Percentiles rank a stretch among this genome's conserved stretches.
Conservation (phyloP, 495 filamentous ascomycete species). For the Venustampulla echinocandica region DNA sequence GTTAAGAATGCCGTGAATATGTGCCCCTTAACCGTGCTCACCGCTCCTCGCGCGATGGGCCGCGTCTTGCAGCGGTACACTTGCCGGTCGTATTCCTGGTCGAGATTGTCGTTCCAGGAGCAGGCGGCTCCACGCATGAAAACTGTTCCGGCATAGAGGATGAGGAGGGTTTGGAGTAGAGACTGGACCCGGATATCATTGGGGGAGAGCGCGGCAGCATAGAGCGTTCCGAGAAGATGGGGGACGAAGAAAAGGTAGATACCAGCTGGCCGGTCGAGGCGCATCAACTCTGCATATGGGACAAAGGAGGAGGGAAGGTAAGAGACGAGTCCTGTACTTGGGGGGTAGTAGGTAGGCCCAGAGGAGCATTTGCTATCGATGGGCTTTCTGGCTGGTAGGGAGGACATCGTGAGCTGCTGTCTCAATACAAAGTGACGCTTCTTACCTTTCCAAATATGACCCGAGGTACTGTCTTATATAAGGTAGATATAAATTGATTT, state of each 20-base stretch:
- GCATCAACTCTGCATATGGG: constrained; percentile 24
- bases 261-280: constrained; percentile 19
- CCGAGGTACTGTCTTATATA: neutral
- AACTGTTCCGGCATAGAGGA: neutral
- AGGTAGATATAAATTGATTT: neutral
- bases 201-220: constrained; percentile 15
- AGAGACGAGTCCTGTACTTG: constrained; percentile 13
- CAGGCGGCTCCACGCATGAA: neutral
- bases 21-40: constrained; percentile 26
- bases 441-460: neutral
- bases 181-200: neutral
- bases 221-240: constrained; percentile 19
- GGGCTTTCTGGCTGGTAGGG: neutral
- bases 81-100: constrained; percentile 33
- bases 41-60: constrained; percentile 39
- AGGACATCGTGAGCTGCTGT: neutral
- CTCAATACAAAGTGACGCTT: neutral
- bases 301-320: constrained; percentile 18
- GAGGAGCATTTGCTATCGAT: neutral
- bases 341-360: constrained; percentile 4
- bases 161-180: neutral
- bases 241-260: constrained; percentile 23
- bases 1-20: constrained; percentile 22
- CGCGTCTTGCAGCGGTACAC: constrained; percentile 31
- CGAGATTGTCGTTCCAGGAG: constrained; percentile 38